Evolutionary conservation across 179 eudicot species (phyloP).

Genomic region (Beta macrorhiza): DNA sequence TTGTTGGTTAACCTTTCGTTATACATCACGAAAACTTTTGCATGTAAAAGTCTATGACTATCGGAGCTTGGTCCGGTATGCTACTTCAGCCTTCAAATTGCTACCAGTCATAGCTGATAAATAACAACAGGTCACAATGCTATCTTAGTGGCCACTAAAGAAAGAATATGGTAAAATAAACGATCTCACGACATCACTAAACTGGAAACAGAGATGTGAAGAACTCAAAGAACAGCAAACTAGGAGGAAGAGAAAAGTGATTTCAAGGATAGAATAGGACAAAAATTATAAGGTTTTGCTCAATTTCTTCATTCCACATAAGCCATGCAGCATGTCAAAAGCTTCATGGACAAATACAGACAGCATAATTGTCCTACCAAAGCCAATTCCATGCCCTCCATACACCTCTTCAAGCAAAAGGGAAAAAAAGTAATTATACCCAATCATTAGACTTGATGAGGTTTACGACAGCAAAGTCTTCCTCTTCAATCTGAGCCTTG

Average conservation of each 20-base stretch:
- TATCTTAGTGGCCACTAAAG: background rate
- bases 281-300: background rate
- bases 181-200: background rate
- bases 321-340: background rate
- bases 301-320: background rate
- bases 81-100: background rate
- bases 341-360: background rate
- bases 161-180: background rate
- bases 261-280: too few species aligned
- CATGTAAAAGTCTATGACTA: too few species aligned
- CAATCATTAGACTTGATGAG: conserved; percentile 66
- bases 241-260: background rate
- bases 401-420: background rate
- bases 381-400: background rate
- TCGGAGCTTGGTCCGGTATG: too few species aligned
- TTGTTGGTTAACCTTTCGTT: too few species aligned
- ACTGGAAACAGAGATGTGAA: background rate
- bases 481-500: conserved; percentile 67
- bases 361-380: background rate
- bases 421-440: conserved; percentile 38
- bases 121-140: too few species aligned
- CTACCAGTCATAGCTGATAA: background rate
- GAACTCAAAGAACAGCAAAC: background rate
- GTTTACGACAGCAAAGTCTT: conserved; percentile 58
- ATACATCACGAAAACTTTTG: too few species aligned